Conservation (phyloP, 2,329 filamentous ascomycete species). For the Sclerotinia nivalis region DNA sequence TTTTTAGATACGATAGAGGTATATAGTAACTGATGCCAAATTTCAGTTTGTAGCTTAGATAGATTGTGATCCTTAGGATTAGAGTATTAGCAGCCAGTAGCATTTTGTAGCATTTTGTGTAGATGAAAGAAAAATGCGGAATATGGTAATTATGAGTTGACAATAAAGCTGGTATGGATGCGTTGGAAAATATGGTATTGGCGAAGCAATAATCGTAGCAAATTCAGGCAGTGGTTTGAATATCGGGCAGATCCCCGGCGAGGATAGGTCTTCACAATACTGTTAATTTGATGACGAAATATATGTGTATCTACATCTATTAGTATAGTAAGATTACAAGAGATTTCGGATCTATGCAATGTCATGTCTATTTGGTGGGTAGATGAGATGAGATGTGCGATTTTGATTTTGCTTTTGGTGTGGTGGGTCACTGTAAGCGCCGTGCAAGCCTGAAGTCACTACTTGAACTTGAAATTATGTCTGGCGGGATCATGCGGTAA, state of each 20-base stretch:
- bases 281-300: no score
- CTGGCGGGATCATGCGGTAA: no score
- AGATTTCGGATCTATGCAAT: not conserved
- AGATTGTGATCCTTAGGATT: not conserved
- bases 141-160: not conserved
- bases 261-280: not conserved
- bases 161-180: not conserved
- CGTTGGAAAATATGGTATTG: not conserved
- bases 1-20: not conserved
- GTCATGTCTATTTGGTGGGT: not conserved
- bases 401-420: no score
- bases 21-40: not conserved
- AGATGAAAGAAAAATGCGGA: not conserved
- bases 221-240: not conserved
- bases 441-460: no score
- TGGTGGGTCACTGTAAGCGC: no score
- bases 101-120: not conserved
- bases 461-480: no score
- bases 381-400: not conserved
- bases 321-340: not conserved
- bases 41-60: not conserved
- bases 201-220: not conserved
- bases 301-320: not conserved
- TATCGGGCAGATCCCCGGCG: not conserved
- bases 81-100: not conserved